Evolutionary conservation across 2,329 filamentous ascomycete species (phyloP), one percentile per base, ranked within the genome.

Genomic region (Pseudogymnoascus sp.): DNA sequence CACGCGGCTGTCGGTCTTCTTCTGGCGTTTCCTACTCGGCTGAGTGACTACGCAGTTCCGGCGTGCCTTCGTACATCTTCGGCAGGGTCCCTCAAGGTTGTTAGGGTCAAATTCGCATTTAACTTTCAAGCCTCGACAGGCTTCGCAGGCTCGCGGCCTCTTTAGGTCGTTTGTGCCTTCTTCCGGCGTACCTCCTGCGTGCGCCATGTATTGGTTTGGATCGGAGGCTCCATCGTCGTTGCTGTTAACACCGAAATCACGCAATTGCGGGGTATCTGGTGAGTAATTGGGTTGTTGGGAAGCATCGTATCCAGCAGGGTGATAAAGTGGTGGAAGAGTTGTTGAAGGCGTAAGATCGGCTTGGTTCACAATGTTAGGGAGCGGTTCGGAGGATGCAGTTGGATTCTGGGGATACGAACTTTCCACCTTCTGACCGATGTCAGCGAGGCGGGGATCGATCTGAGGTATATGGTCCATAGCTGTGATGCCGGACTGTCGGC

Each of bases 1-100:
- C 3, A 79, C 77, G 26, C 77, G 67, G 39, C 75, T 77, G 61
- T 79, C 77, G 6, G 77, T 77, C 65, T 77, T 74, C 68, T 78
- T 78, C 60, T 77, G 74, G 64, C 76, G 74, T 67, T 77, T 78
- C 18, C 77, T 73, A 71, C 74, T 77, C 16, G 77, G 70, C 4
- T 71, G 71, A 40, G 75, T 77, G 62, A 77, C 73, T 21, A 77
- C 67, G 60, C 77, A 79, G 60, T 71, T 69, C 10, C 75, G 70
- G 39, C 74, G 73, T 5, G 75, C 71, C 65, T 76, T 75, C 12
- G 71, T 70, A 64, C 77, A 79, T 71, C 77, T 69, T 60, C 75
- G 74, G 66, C 77, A 79, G 29, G 70, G 71, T 16, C 69, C 70
- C 62, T 73, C 71, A 18, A 65, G 64, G 61, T 72, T 72, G 39